Base-by-base conservation (phyloP, 2,329 filamentous ascomycete genomes). In the Alternaria sp. region DNA sequence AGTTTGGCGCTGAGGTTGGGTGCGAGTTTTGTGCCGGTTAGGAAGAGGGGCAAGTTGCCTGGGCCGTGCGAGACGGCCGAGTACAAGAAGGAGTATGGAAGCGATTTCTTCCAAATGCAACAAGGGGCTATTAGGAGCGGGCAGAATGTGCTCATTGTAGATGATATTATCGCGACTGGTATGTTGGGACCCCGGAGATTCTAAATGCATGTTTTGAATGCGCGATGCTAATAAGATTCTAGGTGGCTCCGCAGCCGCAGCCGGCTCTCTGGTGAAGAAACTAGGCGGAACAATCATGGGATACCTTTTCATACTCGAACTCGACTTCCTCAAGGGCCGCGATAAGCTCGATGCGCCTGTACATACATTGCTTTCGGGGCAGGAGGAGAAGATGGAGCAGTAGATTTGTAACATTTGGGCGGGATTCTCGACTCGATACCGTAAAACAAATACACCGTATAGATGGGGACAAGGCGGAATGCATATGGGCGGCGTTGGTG, bases 81-180 rank as follows among this genome's bases (percentile, higher is more conserved):
- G 69, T 99, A 92, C 79, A 83, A 93, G 80, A 99, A 99, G 85
- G 95, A 99, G 80, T 99, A 99, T 75, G 95, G 95, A 64, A 85
- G 88, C 79, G 95, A 99, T 78, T 89, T 89, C 77, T 98, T 99
- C 83, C 92, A 98, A 85, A 96, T 99, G 83, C 95, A 99, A 83
- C 83, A 86, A 67, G 93, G 90, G 78, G 89, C 90, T 42, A 89
- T 99, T 72, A 89, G 90, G 81, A 84, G 87, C 51, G 93, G 93
- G 34, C 92, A 97, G 82, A 93, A 90, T 78, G 94, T 97, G 57
- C 82, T 99, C 62, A 86, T 99, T 66, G 93, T 99, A 31, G 95
- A 99, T 79, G 95, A 99, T 78, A 96, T 99, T 75, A 98, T 99
- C 81, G 95, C 95, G 56, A 99, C 95, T 66, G 94, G 94, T 97